These are phyloP conservation scores for Tricholomella constricta DNA, from an alignment of 768 basidiomycete genomes.

Conservation along the genomic window DNA sequence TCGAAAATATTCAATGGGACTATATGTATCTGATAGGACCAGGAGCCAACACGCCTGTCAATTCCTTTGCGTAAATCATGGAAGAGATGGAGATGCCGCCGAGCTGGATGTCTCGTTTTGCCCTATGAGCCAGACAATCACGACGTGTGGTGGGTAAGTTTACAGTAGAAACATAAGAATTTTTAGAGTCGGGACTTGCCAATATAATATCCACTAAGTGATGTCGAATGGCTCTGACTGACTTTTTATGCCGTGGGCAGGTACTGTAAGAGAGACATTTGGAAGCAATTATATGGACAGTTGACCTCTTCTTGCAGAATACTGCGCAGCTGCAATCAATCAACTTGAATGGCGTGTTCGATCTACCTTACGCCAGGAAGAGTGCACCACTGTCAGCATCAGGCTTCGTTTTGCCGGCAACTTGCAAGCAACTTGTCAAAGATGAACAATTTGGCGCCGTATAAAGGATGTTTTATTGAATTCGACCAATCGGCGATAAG, in stretches of 20 bases:
- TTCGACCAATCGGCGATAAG: neutral
- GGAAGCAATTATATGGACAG: no score
- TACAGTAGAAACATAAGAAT: neutral
- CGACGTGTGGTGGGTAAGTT: constrained; percentile 23
- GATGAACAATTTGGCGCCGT: no score
- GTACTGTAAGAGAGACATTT: no score
- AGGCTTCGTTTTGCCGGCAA: constrained; percentile 61
- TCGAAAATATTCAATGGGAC: neutral
- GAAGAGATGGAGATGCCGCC: constrained; percentile 52
- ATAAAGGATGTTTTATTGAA: neutral
- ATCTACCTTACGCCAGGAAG: constrained; percentile 45
- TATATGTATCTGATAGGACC: constrained; percentile 46
- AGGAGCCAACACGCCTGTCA: constrained; percentile 55
- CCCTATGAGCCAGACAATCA: constrained; percentile 26
- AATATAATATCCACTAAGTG: constrained; percentile 35
- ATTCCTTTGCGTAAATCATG: constrained; percentile 41
- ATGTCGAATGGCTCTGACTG: constrained; percentile 31
- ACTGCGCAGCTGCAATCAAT: constrained; percentile 14
- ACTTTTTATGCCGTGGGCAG: no score
- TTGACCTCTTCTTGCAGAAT: constrained; percentile 42
- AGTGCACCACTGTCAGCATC: constrained; percentile 47
- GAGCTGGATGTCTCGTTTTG: constrained; percentile 35
- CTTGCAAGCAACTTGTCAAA: no score
- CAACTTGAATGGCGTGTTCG: no score
- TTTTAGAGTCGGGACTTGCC: constrained; percentile 19